Conservation (phyloP, 306 rosid genomes). For the Cicer arietinum region DNA sequence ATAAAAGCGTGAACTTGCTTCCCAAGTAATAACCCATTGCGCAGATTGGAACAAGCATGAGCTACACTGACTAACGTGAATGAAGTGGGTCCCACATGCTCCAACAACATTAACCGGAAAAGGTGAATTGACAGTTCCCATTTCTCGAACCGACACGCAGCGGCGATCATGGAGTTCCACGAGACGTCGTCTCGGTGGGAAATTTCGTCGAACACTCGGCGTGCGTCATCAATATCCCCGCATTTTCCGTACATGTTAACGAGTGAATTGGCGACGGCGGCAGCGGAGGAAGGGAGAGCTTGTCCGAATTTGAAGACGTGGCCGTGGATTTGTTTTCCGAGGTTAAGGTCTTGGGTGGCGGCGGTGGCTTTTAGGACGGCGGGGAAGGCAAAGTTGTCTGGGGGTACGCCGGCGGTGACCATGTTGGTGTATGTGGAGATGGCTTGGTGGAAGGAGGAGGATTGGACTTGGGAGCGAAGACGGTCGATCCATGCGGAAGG, state of each 20-base stretch:
- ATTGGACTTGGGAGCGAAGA: conserved; percentile 64
- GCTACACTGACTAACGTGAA: conserved; percentile 77
- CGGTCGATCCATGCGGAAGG: conserved; percentile 64
- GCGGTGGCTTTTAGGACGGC: conserved; percentile 67
- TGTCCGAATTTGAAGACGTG: conserved; percentile 71
- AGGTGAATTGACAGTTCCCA: conserved; percentile 70
- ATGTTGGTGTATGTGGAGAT: conserved; percentile 61
- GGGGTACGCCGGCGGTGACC: conserved; percentile 47
- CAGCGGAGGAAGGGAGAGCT: conserved; percentile 43
- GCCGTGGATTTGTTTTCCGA: conserved; percentile 69
- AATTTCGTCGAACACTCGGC: conserved; percentile 65
- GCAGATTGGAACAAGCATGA: conserved; percentile 69
- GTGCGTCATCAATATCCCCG: conserved; percentile 58
- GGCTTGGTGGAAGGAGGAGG: conserved; percentile 61
- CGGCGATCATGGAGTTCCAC: conserved; percentile 79
- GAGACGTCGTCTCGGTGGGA: conserved; percentile 71
- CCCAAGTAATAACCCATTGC: conserved; percentile 61
- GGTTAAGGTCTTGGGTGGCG: conserved; percentile 58
- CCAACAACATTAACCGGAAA: conserved; percentile 62
- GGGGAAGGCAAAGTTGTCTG: conserved; percentile 87
- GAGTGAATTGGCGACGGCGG: conserved; percentile 71
- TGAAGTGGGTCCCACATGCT: conserved; percentile 64
- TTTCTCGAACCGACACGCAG: conserved; percentile 64
- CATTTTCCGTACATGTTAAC: conserved; percentile 76
- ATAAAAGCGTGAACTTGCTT: conserved; percentile 75